Percentiles rank a stretch among this genome's conserved stretches.
Conservation (phyloP, 106 monocot genomes). For the Dendrobium huoshanense region DNA sequence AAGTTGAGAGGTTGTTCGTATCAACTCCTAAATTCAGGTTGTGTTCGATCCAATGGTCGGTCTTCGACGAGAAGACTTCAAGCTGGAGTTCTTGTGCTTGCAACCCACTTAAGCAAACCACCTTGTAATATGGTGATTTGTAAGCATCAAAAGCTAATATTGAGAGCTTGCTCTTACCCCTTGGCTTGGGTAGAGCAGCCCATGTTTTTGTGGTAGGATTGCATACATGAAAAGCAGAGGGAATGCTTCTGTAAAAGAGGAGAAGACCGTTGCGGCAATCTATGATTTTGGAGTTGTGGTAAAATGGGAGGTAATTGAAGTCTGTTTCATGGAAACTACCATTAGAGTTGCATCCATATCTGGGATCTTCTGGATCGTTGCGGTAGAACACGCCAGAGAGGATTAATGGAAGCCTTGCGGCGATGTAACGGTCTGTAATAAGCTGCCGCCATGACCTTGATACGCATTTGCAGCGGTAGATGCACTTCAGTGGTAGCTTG, state of each 20-base stretch:
- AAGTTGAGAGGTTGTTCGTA: slow-evolving; percentile 28
- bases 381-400: slow-evolving; percentile 37
- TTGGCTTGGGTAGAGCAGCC: slow-evolving; percentile 19
- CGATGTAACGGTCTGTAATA: slow-evolving; percentile 28
- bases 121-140: slow-evolving; percentile 28
- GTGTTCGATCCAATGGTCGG: slow-evolving; percentile 20
- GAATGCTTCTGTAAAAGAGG: slow-evolving; percentile 20
- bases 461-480: slow-evolving; percentile 41
- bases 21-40: slow-evolving; percentile 24
- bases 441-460: slow-evolving; percentile 38
- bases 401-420: slow-evolving; percentile 24
- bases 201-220: slow-evolving; percentile 35
- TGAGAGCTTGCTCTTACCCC: slow-evolving; percentile 18
- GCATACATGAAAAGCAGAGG: slow-evolving; percentile 28
- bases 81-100: slow-evolving; percentile 18
- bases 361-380: neutral
- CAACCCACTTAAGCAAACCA: slow-evolving; percentile 44
- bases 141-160: slow-evolving; percentile 42
- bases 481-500: slow-evolving; percentile 33
- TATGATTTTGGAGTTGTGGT: slow-evolving; percentile 24
- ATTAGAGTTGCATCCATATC: slow-evolving; percentile 16
- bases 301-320: slow-evolving; percentile 43
- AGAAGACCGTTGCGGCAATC: slow-evolving; percentile 56
- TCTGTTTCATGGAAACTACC: slow-evolving; percentile 1
- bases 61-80: slow-evolving; percentile 35